Evolutionary conservation across 1,139 yeast genomes (phyloP).

Genomic region (Debaryomyces sp.): DNA sequence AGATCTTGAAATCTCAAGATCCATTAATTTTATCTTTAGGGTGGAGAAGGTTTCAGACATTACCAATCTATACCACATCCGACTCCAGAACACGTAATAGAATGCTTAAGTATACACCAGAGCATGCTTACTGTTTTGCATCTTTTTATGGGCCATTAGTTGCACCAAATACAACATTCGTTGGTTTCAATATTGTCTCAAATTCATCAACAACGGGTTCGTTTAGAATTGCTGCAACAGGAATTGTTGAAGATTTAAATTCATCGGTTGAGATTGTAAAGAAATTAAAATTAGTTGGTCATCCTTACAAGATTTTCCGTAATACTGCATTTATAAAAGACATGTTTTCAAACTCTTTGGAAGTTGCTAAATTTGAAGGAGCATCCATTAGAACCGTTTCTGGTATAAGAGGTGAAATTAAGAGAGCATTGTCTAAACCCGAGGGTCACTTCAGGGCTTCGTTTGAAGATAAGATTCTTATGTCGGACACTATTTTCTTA

Average conservation of each 20-base stretch:
- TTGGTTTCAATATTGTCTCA: constrained; percentile 90
- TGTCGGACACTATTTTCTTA: constrained; percentile 86
- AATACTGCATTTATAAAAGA: constrained; percentile 97
- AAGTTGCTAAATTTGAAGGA: constrained; percentile 97
- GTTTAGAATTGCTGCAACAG: constrained; percentile 97
- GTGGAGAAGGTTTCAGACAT: constrained; percentile 97
- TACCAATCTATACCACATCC: constrained; percentile 93
- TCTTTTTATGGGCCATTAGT: constrained; percentile 97
- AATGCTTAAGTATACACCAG: constrained; percentile 98
- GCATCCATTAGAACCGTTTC: constrained; percentile 96
- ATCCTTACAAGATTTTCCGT: constrained; percentile 90
- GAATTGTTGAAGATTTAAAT: constrained; percentile 91
- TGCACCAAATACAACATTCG: constrained; percentile 96
- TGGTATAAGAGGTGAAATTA: constrained; percentile 97
- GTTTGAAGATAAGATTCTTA: constrained; percentile 90
- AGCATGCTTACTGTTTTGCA: constrained; percentile 95
- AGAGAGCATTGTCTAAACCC: constrained; percentile 89
- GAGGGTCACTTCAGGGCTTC: constrained; percentile 99
- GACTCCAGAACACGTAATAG: constrained; percentile 97
- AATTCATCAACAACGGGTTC: constrained; percentile 82
- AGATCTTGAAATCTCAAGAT: constrained; percentile 92
- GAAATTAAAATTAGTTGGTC: constrained; percentile 91
- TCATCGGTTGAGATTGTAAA: constrained; percentile 90
- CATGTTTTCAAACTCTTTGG: constrained; percentile 90
- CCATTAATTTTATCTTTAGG: constrained; percentile 93